phyloP scores from a whole-genome alignment of 2,329 filamentous ascomycete genomes.

The Trichoderma sp. region DNA sequence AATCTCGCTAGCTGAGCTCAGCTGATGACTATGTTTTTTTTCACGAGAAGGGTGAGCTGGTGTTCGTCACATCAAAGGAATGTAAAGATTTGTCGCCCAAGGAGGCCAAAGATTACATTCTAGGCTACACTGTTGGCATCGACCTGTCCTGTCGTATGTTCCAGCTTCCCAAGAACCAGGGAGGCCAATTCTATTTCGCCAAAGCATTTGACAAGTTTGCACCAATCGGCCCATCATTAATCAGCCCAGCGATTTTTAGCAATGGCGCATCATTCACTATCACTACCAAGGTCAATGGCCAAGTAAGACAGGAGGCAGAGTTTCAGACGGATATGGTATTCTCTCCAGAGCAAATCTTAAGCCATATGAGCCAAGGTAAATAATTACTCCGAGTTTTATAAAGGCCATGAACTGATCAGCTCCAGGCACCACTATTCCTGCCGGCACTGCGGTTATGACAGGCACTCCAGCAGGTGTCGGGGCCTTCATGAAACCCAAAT shows the following conservation, averaged over 20 bases:
- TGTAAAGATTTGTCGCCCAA: not conserved
- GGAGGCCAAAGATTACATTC: conserved; percentile 48
- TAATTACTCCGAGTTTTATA: not conserved
- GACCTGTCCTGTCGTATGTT: conserved; percentile 49
- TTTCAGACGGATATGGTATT: not conserved
- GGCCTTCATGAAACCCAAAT: conserved; percentile 30
- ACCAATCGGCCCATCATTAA: conserved; percentile 47
- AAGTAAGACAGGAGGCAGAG: not conserved
- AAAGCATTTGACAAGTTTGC: conserved; percentile 51
- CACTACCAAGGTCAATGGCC: not conserved
- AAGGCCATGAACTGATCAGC: not conserved
- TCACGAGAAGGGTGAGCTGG: not conserved
- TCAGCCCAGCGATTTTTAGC: not conserved
- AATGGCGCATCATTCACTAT: not conserved
- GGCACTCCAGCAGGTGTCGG: conserved; percentile 45
- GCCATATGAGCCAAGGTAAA: not conserved
- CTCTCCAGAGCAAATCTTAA: not conserved
- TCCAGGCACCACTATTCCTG: conserved; percentile 30
- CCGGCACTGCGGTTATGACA: conserved; percentile 48
- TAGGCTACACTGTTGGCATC: conserved; percentile 57
- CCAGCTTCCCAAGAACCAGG: conserved; percentile 42
- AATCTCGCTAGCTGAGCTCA: not conserved
- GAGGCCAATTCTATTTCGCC: conserved; percentile 48
- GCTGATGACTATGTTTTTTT: not conserved
- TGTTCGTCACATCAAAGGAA: not conserved